phyloP scores from a whole-genome alignment of 768 basidiomycete species.

The Tylopilus subfusipes region DNA sequence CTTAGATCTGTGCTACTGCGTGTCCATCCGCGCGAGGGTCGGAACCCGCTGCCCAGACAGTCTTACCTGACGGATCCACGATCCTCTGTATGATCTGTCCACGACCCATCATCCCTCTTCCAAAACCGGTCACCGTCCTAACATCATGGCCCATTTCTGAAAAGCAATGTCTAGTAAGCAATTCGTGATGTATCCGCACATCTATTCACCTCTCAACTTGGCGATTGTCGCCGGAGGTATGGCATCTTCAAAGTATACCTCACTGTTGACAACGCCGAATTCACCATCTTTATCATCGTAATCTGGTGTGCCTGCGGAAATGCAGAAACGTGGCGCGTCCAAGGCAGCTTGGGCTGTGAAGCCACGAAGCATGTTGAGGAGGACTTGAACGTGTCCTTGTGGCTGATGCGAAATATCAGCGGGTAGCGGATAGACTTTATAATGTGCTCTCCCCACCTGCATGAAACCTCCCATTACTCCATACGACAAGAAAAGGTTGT shows the following conservation, averaged over 20 bases:
- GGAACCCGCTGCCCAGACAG: constrained; percentile 95
- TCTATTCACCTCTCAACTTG: constrained; percentile 58
- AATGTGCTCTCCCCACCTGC: constrained; percentile 50
- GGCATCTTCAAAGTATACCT: constrained; percentile 87
- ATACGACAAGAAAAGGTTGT: constrained; percentile 83
- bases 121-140: constrained; percentile 55
- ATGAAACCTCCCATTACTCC: constrained; percentile 93
- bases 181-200: background rate
- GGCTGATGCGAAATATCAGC: constrained; percentile 46
- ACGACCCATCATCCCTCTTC: constrained; percentile 67
- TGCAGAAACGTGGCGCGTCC: constrained; percentile 95
- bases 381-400: constrained; percentile 93
- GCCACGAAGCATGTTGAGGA: constrained; percentile 86
- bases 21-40: constrained; percentile 88
- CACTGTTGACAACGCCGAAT: constrained; percentile 67
- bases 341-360: constrained; percentile 86
- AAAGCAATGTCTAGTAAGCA: background rate
- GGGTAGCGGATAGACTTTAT: background rate
- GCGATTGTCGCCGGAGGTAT: constrained; percentile 60
- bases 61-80: constrained; percentile 56
- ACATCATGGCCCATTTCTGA: constrained; percentile 90
- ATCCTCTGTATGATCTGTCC: constrained; percentile 90
- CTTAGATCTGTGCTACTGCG: constrained; percentile 78
- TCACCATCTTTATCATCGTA: constrained; percentile 42
- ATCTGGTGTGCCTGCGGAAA: constrained; percentile 78